Base-by-base conservation (phyloP, 805 yeast genomes). In the Brettanomyces bruxellensis region DNA sequence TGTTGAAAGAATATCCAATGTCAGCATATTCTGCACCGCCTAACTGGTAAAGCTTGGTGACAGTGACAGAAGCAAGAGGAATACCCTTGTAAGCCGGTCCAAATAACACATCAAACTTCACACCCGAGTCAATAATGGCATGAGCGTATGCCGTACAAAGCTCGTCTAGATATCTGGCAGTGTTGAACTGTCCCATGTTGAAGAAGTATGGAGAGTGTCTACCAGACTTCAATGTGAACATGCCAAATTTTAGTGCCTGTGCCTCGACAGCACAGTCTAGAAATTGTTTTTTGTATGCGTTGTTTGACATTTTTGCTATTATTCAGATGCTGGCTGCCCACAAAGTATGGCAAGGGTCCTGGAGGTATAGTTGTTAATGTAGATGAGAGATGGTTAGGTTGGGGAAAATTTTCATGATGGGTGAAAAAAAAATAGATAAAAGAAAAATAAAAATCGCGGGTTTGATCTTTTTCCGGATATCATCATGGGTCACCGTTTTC, bases 1-100 rank as follows among this genome's bases (percentile, higher is more conserved):
- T 81, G 74, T 91, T 91, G 74, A 88, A 91, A n/a, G 97, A 81
- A 64, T 90, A 93, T 41, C 87, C 88, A 43, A 87, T 70, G 49
- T 79, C 64, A 44, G 78, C 79, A 60, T 79, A 89, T 59, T 83
- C 81, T 47, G 76, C 78, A n/a, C 88, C 87, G 49, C 87, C 93
- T 54, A 89, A 72, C 68, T 93, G 98, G 35, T 91, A 93, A 50
- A 93, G 73, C 66, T 93, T 91, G 48, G 93, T 91, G 49, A 86
- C 88, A 13, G 96, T 88, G 51, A 91, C 76, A 4, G 98, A 95
- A 45, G 95, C 95, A 47, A 91, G 74, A 23, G 99, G 95, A 56
- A 91, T 91, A 18, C 99, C 99, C 69, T 93, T 93, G 69, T 91
- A 91, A 28, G 99, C 99, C 9, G 99, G 99, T 6, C 99, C 99